A percentile compares a stretch with the other conserved stretches of the same genome.
These are phyloP conservation scores for Ziziphus jujuba DNA, from an alignment of 306 rosid genomes.

Conservation along the genomic window DNA sequence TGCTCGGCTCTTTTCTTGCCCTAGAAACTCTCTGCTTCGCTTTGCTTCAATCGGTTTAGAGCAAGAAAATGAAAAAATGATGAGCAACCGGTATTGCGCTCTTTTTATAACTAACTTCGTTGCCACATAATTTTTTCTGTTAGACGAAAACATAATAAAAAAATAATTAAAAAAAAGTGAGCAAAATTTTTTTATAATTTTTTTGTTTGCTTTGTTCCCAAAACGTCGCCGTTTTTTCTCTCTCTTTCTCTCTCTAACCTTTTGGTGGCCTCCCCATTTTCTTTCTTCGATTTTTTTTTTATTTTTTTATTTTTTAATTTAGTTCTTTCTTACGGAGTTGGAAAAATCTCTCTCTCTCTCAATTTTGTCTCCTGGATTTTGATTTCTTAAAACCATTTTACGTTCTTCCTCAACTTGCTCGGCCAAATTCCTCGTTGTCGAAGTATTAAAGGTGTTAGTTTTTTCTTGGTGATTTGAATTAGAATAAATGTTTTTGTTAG, in stretches of 20 bases:
- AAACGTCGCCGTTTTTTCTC: too few species aligned
- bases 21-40: too few species aligned
- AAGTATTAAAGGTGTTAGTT: constrained; percentile 40
- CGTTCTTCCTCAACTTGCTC: constrained; percentile 17
- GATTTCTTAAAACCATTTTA: constrained; percentile 22
- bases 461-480: not conserved
- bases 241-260: not conserved
- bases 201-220: too few species aligned
- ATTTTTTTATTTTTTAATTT: not conserved
- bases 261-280: constrained; percentile 18
- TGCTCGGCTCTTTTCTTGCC: too few species aligned
- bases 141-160: too few species aligned
- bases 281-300: not conserved
- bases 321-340: not conserved
- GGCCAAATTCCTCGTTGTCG: constrained; percentile 27
- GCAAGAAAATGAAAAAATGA: too few species aligned
- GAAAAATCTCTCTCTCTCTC: constrained; percentile 1
- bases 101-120: too few species aligned
- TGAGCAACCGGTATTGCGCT: too few species aligned
- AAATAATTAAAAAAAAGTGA: too few species aligned
- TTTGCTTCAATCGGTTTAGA: too few species aligned
- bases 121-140: too few species aligned
- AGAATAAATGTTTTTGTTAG: not conserved
- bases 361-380: constrained; percentile 2
- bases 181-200: too few species aligned